phyloP scores from a whole-genome alignment of 208 protist species.

The Trypanosoma brucei region DNA sequence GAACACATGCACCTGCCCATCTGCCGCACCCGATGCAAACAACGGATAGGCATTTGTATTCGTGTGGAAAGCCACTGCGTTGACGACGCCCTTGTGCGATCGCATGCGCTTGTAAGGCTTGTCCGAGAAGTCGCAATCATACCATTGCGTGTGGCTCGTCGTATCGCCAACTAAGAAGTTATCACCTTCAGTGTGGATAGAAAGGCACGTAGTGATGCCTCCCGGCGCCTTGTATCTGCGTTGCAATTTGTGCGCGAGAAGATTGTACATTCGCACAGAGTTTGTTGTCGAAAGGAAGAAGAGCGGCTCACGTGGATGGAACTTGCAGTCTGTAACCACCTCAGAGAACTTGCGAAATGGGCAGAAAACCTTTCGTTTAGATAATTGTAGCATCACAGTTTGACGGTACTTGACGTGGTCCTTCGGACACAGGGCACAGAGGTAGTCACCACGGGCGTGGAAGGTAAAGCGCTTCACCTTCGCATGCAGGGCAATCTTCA shows the following conservation, averaged over 20 bases:
- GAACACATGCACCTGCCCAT: constrained; percentile 94
- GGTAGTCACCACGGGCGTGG: constrained; percentile 87
- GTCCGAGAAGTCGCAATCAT: constrained; percentile 97
- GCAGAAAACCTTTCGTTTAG: constrained; percentile 89
- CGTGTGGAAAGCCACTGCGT: constrained; percentile 86
- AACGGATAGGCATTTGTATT: constrained; percentile 92
- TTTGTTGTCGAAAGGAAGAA: constrained; percentile 97
- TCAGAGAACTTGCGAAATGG: constrained; percentile 91
- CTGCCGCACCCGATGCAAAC: constrained; percentile 96
- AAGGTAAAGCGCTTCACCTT: constrained; percentile 88
- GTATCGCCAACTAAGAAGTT: constrained; percentile 94
- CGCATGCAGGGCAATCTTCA: constrained; percentile 88
- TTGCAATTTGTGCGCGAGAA: constrained; percentile 93
- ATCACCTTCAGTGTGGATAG: constrained; percentile 95
- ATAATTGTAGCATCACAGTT: constrained; percentile 91
- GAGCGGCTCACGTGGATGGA: constrained; percentile 98
- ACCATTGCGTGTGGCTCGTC: constrained; percentile 95
- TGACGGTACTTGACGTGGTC: constrained; percentile 92
- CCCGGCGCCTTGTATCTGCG: constrained; percentile 92
- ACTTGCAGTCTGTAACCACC: constrained; percentile 91
- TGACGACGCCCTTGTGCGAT: constrained; percentile 93
- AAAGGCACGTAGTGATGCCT: constrained; percentile 91
- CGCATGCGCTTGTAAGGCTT: constrained; percentile 96
- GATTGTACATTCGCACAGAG: constrained; percentile 96
- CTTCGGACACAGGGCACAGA: constrained; percentile 89